Evolutionary conservation across 495 filamentous ascomycete genomes (phyloP).

Genomic region (Trichoderma virens): DNA sequence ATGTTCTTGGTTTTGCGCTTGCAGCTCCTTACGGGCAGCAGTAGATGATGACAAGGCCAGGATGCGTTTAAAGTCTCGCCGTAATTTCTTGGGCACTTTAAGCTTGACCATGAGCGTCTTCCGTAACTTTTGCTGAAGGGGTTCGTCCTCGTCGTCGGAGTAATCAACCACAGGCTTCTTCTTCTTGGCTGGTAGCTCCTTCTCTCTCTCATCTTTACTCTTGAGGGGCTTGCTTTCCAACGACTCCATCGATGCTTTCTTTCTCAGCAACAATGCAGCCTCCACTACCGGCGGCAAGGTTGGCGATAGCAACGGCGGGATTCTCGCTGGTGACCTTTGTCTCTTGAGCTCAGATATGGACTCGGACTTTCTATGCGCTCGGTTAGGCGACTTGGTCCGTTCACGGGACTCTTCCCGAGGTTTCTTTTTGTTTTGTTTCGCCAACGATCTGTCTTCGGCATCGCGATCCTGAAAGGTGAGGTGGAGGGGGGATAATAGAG

Average conservation of each 20-base stretch:
- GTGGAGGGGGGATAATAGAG: slow-evolving; percentile 35
- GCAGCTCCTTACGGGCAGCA: slow-evolving; percentile 20
- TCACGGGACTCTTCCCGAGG: slow-evolving; percentile 20
- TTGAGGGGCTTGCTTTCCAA: slow-evolving; percentile 3
- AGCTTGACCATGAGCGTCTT: slow-evolving; percentile 16
- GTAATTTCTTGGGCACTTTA: slow-evolving; percentile 23
- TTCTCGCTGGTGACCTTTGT: slow-evolving; percentile 19
- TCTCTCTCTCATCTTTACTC: slow-evolving; percentile 17
- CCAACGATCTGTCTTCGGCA: slow-evolving; percentile 15
- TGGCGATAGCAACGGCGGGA: slow-evolving; percentile 40
- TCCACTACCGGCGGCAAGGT: slow-evolving; percentile 39
- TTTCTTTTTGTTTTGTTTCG: slow-evolving; percentile 20
- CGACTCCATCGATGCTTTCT: slow-evolving; percentile 24
- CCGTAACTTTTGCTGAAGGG: slow-evolving; percentile 22
- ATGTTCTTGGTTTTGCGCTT: slow-evolving; percentile 32
- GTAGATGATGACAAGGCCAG: slow-evolving; percentile 30
- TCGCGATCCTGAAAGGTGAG: slow-evolving; percentile 24
- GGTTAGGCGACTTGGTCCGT: slow-evolving; percentile 15
- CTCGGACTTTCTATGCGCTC: slow-evolving; percentile 13
- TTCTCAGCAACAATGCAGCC: slow-evolving; percentile 31
- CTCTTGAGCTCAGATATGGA: slow-evolving; percentile 24
- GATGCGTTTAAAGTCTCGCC: slow-evolving; percentile 34
- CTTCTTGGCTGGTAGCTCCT: slow-evolving; percentile 15
- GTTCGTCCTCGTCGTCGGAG: slow-evolving; percentile 30
- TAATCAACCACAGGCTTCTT: slow-evolving; percentile 29